Evolutionary conservation across 352 stramenopile genomes (phyloP), one percentile per base, ranked within the genome.

Genomic region (Pythium dissotocum): DNA sequence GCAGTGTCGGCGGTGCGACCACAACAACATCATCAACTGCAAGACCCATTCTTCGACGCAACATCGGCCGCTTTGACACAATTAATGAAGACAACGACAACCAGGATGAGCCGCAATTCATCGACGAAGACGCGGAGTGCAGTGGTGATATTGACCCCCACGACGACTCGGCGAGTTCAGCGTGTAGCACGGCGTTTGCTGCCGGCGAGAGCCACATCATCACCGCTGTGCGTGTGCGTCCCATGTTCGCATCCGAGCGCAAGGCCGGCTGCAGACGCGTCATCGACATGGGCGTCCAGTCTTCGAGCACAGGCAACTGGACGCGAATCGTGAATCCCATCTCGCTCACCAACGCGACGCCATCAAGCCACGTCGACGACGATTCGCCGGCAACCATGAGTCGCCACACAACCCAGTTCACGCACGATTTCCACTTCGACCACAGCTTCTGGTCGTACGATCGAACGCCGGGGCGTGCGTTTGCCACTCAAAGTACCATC

Each of bases 381-480:
- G 16, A 18, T 13, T 44, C 16, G 12, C 35, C n/a, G 9, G 28
- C 28, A n/a, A 16, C 42, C 8, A 40, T 70, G 63, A 69, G 36
- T 13, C 28, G 68, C 9, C 46, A 57, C 14, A 35, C 48, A 28
- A 65, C 69, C 6, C 81, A 91, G 40, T 93, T 87, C 54, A 88
- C 76, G 6, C 83, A 93, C 58, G 77, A 90, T 60, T 93, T 93
- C 51, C 67, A 74, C 35, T 92, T 90, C 36, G 82, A 94, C 63
- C 72, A 83, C 61, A 88, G 67, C 32, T 93, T 87, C 52, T 93
- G 87, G 87, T 90, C 85, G n/a, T 88, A 80, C 30, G 77, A 86
- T 61, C 72, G 71, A 35, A 70, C 71, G 0, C 46, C 66, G 9
- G 71, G 44, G 1, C 75, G 67, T 1, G 57, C 73, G n/a, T 65